Conservation (phyloP, 768 basidiomycete species). For the Pisolithus marmoratus region DNA sequence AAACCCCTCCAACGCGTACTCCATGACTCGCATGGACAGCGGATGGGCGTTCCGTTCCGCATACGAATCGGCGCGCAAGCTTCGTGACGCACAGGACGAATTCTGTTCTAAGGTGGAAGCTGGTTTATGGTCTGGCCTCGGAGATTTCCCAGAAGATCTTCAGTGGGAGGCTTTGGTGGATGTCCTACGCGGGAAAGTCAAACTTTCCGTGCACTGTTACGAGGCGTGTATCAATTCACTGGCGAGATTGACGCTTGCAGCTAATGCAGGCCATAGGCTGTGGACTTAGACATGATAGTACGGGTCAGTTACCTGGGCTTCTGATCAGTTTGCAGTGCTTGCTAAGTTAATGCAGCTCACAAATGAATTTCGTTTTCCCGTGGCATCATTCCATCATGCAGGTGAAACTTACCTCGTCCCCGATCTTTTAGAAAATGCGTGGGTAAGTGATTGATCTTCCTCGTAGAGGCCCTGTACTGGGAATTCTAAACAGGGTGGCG, state of each 20-base stretch:
- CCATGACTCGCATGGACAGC: conserved; percentile 65
- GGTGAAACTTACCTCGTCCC: conserved; percentile 82
- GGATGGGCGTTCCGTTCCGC: conserved; percentile 78
- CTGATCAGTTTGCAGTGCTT: not conserved
- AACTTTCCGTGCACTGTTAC: conserved; percentile 36
- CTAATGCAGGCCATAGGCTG: conserved; percentile 32
- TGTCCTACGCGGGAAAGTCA: conserved; percentile 72
- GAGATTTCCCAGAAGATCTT: conserved; percentile 49
- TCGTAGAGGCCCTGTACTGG: not conserved
- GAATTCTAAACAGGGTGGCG: conserved; percentile 38
- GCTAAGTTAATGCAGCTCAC: conserved; percentile 42
- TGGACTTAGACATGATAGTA: conserved; percentile 69
- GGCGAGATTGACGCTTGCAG: not conserved
- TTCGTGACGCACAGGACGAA: conserved; percentile 64
- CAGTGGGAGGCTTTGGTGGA: conserved; percentile 79
- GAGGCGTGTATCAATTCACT: conserved; percentile 15
- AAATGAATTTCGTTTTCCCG: conserved; percentile 79
- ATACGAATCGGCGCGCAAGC: conserved; percentile 65
- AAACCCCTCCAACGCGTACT: conserved; percentile 35
- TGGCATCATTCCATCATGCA: conserved; percentile 75
- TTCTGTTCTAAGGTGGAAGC: conserved; percentile 61
- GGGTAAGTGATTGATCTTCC: conserved; percentile 32
- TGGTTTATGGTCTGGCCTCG: conserved; percentile 34
- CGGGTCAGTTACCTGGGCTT: conserved; percentile 40
- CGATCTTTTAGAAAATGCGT: conserved; percentile 64